Evolutionary conservation across 1,284 basidiomycete species (phyloP), one percentile per base, ranked within the genome.

Genomic region (Stereum hirsutum): DNA sequence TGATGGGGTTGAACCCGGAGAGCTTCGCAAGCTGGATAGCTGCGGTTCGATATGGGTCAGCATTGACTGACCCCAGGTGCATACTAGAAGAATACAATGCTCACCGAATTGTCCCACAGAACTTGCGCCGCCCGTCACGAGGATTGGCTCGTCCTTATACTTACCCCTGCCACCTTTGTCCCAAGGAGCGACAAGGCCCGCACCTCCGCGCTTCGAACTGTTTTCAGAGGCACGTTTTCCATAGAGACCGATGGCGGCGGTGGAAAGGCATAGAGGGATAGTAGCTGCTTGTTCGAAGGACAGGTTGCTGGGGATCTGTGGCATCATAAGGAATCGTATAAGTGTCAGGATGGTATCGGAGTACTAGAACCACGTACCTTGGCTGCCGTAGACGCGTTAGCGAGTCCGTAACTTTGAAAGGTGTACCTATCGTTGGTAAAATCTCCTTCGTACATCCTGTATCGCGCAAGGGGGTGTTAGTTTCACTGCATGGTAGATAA

Each of bases 81-180:
- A 28, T 6, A 15, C n/a, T n/a, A n/a, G n/a, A n/a, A n/a, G n/a
- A 10, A 19, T 4, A 11, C 15, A 24, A n/a, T n/a, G n/a, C n/a
- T 27, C 15, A 63, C 66, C 55, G 44, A 62, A 72, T 49, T 60
- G 58, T 12, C 72, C 72, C 6, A 72, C 67, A 12, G 65, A 65
- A 0, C 62, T 61, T 2, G 68, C 54, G 10, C 72, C 72, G 11
- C 69, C 71, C 41, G 69, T 52, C 39, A 74, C 57, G 40, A 74
- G 47, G 25, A 69, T 57, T 2, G 69, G 58, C 43, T 63, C 58
- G 6, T 57, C 55, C 0, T 55, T 44, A 48, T 65, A 68, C 42
- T 66, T 68, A 12, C 59, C 58, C 2, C 59, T 48, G 2, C 62
- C 61, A 12, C 53, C 55, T 34, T 57, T 53, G 21, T 54, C 53